Evolutionary conservation across 371 early-diverging fungal species (phyloP), one percentile per base, ranked within the genome.

Genomic region (Dipsacomyces acuminosporus): DNA sequence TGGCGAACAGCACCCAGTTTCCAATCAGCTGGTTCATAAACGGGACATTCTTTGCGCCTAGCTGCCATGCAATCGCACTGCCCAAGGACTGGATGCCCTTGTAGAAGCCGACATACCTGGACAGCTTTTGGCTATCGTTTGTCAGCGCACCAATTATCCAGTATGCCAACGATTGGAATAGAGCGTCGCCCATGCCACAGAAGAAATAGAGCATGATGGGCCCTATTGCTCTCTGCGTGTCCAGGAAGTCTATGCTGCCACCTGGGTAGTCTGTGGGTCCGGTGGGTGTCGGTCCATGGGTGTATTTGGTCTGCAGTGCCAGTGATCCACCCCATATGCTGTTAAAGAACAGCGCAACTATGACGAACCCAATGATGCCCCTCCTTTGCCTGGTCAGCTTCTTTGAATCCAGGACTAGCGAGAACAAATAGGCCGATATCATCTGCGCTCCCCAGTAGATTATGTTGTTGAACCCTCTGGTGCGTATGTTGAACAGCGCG

Each of bases 71-170:
- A 51, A 85, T 62, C 49, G 88, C 88, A 38, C 74, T 79, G 25
- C 82, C 82, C 25, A 81, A 78, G 45, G 84, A 84, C 75, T 90
- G 89, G 58, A 87, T 80, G 33, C 85, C 85, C 80, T 90, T 90
- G 82, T 90, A 90, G 78, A 83, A 88, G 7, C 89, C 89, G 54
- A 83, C 84, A 55, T 85, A 88, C 46, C 86, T 76, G 15, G 88
- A 80, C 45, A 84, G 74, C 54, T 78, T 55, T 53, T 76, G 63
- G 57, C 82, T 76, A 41, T 89, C 84, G 67, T 86, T 86, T 25
- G 84, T 78, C 69, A 87, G 70, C 17, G 85, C 78, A 23, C 86
- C 86, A 71, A 85, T 80, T 36, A 86, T 54, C 85, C 87, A 86
- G 77, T 86, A 85, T 41, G 78, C 76, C 43, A 80, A 81, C 24